A percentile compares a stretch with the other conserved stretches of the same genome.
Conservation (phyloP, 202 grass and related monocot species). For the Musa balbisiana region DNA sequence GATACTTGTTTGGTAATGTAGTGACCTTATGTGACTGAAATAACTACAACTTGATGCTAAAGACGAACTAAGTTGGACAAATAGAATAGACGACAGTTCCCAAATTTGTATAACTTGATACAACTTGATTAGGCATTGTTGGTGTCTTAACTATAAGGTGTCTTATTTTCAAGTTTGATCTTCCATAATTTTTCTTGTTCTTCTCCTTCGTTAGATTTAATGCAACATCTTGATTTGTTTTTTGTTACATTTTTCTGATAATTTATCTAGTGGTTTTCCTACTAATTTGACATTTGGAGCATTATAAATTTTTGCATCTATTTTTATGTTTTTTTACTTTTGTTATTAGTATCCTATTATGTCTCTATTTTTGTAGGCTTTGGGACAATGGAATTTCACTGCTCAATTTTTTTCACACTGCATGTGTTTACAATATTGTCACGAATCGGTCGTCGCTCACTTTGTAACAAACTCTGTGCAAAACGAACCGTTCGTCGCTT, state of each 20-base stretch:
- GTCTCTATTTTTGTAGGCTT: no score
- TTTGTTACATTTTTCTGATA: not conserved
- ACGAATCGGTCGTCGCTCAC: no score
- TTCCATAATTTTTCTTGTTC: not conserved
- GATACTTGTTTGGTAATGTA: slow-evolving; percentile 32
- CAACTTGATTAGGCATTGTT: not conserved
- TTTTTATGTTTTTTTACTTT: not conserved
- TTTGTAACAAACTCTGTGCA: no score
- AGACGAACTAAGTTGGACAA: slow-evolving; percentile 84
- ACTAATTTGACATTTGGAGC: no score
- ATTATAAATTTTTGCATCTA: not conserved
- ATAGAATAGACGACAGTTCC: slow-evolving; percentile 94
- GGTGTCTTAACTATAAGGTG: not conserved
- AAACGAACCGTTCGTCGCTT: no score
- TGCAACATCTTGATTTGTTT: not conserved
- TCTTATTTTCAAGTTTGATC: not conserved
- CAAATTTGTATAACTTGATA: not conserved
- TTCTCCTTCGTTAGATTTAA: not conserved
- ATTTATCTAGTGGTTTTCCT: not conserved
- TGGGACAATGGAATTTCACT: no score
- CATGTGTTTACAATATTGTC: no score
- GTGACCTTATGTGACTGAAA: slow-evolving; percentile 94
- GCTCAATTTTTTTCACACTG: no score
- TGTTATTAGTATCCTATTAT: no score
- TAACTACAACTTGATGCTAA: slow-evolving; percentile 93